phyloP scores from a whole-genome alignment of 2,329 filamentous ascomycete species.

The Aaosphaeria pasadenensis region DNA sequence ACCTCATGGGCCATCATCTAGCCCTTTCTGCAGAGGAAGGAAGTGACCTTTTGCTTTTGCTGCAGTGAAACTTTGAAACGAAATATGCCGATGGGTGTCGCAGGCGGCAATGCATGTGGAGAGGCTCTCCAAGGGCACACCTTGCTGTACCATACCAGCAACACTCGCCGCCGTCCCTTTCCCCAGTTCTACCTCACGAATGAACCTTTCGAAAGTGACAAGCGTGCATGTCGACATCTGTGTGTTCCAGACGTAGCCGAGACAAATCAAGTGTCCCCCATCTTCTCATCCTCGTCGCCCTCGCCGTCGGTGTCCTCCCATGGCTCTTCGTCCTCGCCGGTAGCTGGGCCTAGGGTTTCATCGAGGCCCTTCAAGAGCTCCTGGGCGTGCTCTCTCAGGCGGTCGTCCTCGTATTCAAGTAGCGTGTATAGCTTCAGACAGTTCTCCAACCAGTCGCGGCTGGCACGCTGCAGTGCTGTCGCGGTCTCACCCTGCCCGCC shows the following conservation, averaged over 20 bases:
- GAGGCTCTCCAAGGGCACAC: too few species aligned
- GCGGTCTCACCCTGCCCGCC: constrained; percentile 50
- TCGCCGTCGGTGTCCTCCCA: constrained; percentile 27
- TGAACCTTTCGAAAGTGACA: too few species aligned
- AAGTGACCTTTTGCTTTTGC: too few species aligned
- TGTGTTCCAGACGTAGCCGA: not conserved
- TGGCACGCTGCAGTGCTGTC: constrained; percentile 65
- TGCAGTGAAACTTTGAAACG: too few species aligned
- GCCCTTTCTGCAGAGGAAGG: too few species aligned
- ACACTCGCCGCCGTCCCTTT: too few species aligned
- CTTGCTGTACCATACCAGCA: too few species aligned
- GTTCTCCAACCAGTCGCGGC: constrained; percentile 78
- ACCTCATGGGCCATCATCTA: too few species aligned
- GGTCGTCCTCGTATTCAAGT: constrained; percentile 82
- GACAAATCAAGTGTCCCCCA: constrained; percentile 35
- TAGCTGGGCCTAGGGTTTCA: constrained; percentile 42
- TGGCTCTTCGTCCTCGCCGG: constrained; percentile 41
- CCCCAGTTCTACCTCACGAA: too few species aligned
- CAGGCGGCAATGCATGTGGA: too few species aligned
- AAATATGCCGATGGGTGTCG: too few species aligned
- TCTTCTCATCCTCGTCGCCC: constrained; percentile 31
- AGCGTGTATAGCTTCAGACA: constrained; percentile 74
- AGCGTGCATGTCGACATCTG: not conserved
- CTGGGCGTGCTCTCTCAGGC: constrained; percentile 69
- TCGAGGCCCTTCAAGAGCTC: constrained; percentile 61